phyloP scores from a whole-genome alignment of 2,329 filamentous ascomycete species.

The Didymella exigua region DNA sequence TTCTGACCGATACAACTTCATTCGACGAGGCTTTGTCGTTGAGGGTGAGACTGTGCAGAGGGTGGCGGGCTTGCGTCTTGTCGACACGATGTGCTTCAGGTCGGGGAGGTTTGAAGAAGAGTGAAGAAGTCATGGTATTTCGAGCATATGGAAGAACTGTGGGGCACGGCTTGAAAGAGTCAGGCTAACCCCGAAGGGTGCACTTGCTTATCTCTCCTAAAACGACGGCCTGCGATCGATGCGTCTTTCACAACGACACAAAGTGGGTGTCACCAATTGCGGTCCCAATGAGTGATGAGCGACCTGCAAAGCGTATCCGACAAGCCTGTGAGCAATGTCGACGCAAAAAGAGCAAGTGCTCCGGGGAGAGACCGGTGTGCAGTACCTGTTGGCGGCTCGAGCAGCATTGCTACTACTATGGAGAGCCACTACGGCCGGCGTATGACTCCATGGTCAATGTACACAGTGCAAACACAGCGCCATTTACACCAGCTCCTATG shows the following conservation, averaged over 20 bases:
- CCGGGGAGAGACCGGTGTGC: slow-evolving; percentile 1
- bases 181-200: not conserved
- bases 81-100: too few relatives aligned
- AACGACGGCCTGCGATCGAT: not conserved
- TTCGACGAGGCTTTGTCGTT: too few relatives aligned
- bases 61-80: too few relatives aligned
- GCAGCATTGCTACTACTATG: not conserved
- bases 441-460: not conserved
- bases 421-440: not conserved
- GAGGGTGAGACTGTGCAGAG: too few relatives aligned
- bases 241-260: not conserved
- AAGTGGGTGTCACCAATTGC: not conserved
- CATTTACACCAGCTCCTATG: not conserved
- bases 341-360: slow-evolving; percentile 7
- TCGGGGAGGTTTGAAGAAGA: too few relatives aligned
- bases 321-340: slow-evolving; percentile 7
- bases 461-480: not conserved
- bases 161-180: not conserved
- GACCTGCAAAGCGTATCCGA: slow-evolving; percentile 1
- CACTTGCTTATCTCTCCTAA: not conserved
- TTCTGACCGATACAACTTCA: too few relatives aligned
- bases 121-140: too few relatives aligned
- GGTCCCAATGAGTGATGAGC: not conserved
- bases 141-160: too few relatives aligned
- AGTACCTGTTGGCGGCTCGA: slow-evolving; percentile 2